These are phyloP conservation scores for Oryza officinalis DNA, from an alignment of 176 grass and related monocot species.

Conservation along the genomic window DNA sequence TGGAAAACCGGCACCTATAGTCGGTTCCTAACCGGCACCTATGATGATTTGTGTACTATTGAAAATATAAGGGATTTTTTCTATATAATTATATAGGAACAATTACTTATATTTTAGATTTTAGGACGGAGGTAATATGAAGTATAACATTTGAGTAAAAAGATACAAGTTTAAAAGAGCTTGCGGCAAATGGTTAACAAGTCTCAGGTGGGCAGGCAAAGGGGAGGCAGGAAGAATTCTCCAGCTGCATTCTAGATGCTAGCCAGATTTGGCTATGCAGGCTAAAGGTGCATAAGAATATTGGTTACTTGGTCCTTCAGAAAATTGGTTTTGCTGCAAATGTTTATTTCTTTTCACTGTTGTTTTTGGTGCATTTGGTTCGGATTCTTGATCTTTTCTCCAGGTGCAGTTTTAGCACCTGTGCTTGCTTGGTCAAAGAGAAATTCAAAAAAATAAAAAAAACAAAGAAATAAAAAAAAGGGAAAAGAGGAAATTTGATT, in stretches of 20 bases:
- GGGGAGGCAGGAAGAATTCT: conserved; percentile 25
- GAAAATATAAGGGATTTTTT: not conserved
- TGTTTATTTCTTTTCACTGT: not conserved
- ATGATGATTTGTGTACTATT: no score
- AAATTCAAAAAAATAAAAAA: conserved; percentile 31
- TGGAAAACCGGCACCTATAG: no score
- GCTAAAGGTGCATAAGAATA: not conserved
- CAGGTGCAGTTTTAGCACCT: conserved; percentile 59
- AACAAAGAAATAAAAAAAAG: not conserved
- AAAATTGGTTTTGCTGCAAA: not conserved
- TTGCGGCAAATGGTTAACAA: not conserved
- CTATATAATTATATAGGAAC: no score
- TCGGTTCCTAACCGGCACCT: no score
- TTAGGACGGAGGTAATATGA: not conserved
- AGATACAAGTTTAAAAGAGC: not conserved
- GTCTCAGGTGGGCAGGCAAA: conserved; percentile 19
- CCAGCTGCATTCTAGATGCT: conserved; percentile 27
- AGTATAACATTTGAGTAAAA: not conserved
- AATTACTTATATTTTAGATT: no score
- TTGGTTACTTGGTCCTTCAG: not conserved
- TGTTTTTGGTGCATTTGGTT: not conserved
- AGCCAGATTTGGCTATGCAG: not conserved
- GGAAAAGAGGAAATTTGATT: not conserved
- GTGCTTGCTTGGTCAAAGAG: conserved; percentile 68
- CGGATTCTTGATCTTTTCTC: conserved; percentile 30